These are phyloP conservation scores for Pichia kudriavzevii DNA, from an alignment of 1,139 yeast species.

Conservation along the genomic window DNA sequence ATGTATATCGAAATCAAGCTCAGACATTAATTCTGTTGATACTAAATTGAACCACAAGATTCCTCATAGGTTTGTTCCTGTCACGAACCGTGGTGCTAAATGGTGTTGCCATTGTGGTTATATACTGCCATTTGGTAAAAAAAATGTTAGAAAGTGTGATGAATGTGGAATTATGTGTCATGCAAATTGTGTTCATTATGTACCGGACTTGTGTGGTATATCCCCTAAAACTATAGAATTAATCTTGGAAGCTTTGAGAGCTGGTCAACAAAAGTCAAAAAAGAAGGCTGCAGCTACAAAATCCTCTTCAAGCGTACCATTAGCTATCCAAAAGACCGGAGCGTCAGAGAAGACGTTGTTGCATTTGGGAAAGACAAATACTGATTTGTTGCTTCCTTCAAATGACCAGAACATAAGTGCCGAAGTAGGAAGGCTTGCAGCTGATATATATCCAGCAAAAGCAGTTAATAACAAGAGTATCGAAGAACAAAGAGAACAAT, in stretches of 20 bases:
- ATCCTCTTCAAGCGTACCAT: slow-evolving; percentile 1
- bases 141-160: slow-evolving; percentile 87
- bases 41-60: slow-evolving; percentile 91
- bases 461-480: slow-evolving; percentile 10
- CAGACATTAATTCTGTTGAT: slow-evolving; percentile 81
- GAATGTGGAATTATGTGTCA: slow-evolving; percentile 97
- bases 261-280: slow-evolving; percentile 47
- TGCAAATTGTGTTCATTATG: slow-evolving; percentile 84
- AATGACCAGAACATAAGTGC: slow-evolving; percentile 1
- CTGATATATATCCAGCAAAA: slow-evolving; percentile 7
- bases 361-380: no score
- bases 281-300: slow-evolving; percentile 5
- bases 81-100: slow-evolving; percentile 87
- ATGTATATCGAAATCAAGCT: slow-evolving; percentile 84
- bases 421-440: neutral
- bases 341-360: no score
- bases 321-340: slow-evolving; percentile 3
- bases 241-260: slow-evolving; percentile 75
- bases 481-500: neutral
- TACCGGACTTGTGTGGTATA: slow-evolving; percentile 98
- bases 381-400: no score
- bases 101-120: slow-evolving; percentile 99
- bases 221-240: slow-evolving; percentile 94
- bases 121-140: slow-evolving; percentile 88
- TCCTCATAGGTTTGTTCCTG: slow-evolving; percentile 91